Evolutionary conservation across 2,329 filamentous ascomycete species (phyloP), one percentile per base, ranked within the genome.

Genomic region (Claviceps sp.): DNA sequence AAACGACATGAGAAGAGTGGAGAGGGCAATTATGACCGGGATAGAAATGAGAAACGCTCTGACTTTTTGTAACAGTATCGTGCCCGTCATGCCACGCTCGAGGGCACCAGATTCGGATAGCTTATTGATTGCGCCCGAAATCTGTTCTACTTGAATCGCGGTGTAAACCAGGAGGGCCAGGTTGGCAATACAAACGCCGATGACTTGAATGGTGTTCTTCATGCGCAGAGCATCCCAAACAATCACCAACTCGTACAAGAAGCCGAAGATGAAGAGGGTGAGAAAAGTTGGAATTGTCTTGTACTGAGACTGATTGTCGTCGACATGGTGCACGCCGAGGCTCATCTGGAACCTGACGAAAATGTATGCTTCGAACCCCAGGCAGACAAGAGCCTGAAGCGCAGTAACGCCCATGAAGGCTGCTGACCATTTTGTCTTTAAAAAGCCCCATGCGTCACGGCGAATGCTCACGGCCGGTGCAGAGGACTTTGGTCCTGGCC

Each of bases 121-220:
- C 11, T 70, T 66, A 0, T 59, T 56, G 50, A 95, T 79, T 6
- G 91, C 89, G 44, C 84, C 80, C 48, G 81, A 70, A 61, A 97
- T 94, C 70, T 97, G 90, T 59, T 94, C 86, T 60, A 90, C 86
- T 68, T 98, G 91, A 53, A 97, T 89, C 37, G 87, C 84, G 3
- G 91, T 89, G 65, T 98, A 98, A 56, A 97, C 82, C 63, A 97
- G 77, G 59, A 98, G 81, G 42, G 89, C 91, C 37, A 93, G 69
- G 68, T 98, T 97, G 71, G 93, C 93, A 53, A 94, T 73, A 70
- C 91, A 95, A 34, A 98, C 77, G 45, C 93, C 93, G 60, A 98
- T 97, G 65, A 97, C 78, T 68, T 98, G 93, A 74, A 98, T 98
- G 11, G 93, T 98, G 71, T 98, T 98, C 70, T 96, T 96, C 64